These are phyloP conservation scores for Penicillium salamii DNA, from an alignment of 495 filamentous ascomycete species.

Conservation along the genomic window DNA sequence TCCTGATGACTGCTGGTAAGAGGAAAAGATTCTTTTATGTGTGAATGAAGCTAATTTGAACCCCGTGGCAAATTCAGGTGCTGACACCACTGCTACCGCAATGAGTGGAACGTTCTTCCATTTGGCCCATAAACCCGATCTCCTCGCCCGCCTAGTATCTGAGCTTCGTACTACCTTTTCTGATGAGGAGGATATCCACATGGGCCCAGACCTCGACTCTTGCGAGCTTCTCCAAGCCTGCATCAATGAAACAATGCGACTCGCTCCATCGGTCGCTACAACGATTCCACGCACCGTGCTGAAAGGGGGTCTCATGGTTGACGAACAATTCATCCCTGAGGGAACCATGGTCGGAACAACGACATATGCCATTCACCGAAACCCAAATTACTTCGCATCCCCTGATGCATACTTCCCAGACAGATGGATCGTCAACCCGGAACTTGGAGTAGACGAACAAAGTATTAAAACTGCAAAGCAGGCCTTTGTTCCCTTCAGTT, in stretches of 20 bases:
- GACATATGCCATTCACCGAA: conserved; percentile 57
- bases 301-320: conserved; percentile 56
- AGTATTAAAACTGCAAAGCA: conserved; percentile 5
- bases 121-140: conserved; percentile 53
- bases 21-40: not conserved
- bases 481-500: conserved; percentile 57
- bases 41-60: conserved; percentile 10
- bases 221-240: conserved; percentile 39
- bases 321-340: conserved; percentile 51
- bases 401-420: conserved; percentile 54
- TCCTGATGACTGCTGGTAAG: conserved; percentile 35
- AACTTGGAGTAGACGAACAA: conserved; percentile 2
- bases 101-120: conserved; percentile 66
- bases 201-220: conserved; percentile 38
- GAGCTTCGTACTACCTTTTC: conserved; percentile 51
- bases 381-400: conserved; percentile 49
- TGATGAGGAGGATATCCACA: conserved; percentile 49
- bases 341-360: conserved; percentile 55
- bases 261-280: conserved; percentile 63
- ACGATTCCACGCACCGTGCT: conserved; percentile 61
- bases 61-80: conserved; percentile 39
- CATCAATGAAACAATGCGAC: conserved; percentile 71
- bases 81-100: conserved; percentile 64
- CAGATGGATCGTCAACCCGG: conserved; percentile 50
- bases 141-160: conserved; percentile 29